phyloP scores from a whole-genome alignment of 192 early-diverging fungal species.

The Spinellus fusiger region DNA sequence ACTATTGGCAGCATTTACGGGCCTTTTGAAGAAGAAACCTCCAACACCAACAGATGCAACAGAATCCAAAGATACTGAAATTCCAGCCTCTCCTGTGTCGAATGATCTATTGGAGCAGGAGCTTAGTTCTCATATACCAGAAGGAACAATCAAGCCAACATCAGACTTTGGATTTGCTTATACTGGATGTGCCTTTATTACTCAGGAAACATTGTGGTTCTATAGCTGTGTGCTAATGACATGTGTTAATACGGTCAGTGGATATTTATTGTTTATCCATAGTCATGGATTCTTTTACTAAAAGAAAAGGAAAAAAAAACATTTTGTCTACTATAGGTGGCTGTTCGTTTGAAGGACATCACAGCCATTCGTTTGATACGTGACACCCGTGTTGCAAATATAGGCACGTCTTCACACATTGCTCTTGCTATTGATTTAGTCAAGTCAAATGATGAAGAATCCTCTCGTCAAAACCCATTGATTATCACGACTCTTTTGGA shows the following conservation, averaged over 20 bases:
- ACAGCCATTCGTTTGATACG: constrained; percentile 22
- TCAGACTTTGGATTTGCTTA: constrained; percentile 30
- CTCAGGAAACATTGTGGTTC: constrained; percentile 60
- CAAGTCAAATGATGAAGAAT: background rate
- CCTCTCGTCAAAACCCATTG: constrained; percentile 10
- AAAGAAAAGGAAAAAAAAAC: no score
- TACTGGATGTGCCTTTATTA: constrained; percentile 54
- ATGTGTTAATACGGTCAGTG: constrained; percentile 46
- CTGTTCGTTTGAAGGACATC: constrained; percentile 41
- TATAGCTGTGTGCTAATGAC: constrained; percentile 57
- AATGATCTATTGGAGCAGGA: constrained; percentile 13
- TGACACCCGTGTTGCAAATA: constrained; percentile 14
- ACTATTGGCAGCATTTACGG: constrained; percentile 2
- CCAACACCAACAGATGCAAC: background rate
- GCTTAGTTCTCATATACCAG: background rate
- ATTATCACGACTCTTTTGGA: constrained; percentile 22
- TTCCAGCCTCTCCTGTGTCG: background rate
- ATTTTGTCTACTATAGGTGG: constrained; percentile 33
- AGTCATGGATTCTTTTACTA: no score
- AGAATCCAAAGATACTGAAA: background rate
- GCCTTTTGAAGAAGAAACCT: constrained; percentile 14
- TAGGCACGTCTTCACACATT: constrained; percentile 15
- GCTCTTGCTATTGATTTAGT: constrained; percentile 13
- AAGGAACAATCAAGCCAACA: constrained; percentile 2
- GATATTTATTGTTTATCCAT: background rate